Percentiles rank a stretch among this genome's conserved stretches.
These are phyloP conservation scores for Wickerhamomyces tratensis DNA, from an alignment of 805 yeast genomes.

Conservation along the genomic window DNA sequence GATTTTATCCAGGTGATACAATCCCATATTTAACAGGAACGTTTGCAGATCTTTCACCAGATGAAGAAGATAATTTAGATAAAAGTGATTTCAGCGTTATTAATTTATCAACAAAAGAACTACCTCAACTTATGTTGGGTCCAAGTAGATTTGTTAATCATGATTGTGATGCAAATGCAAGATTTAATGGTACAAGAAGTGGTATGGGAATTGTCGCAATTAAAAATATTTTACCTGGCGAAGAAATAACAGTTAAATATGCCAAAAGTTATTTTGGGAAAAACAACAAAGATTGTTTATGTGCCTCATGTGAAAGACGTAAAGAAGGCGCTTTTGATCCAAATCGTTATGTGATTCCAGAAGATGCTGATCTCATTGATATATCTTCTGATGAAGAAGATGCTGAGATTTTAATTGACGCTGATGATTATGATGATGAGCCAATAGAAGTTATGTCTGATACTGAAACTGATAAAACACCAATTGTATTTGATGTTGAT, in stretches of 20 bases:
- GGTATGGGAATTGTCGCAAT: slow-evolving; percentile 25
- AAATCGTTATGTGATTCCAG: slow-evolving; percentile 4
- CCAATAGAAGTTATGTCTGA: no score
- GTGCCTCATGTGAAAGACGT: slow-evolving; percentile 30
- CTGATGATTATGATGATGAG: neutral
- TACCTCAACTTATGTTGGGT: slow-evolving; percentile 33
- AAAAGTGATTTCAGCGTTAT: slow-evolving; percentile 35
- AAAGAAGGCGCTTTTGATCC: slow-evolving; percentile 21
- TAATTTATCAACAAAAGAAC: slow-evolving; percentile 23
- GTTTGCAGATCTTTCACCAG: slow-evolving; percentile 23
- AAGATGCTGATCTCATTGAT: slow-evolving; percentile 2
- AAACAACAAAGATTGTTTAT: slow-evolving; percentile 31
- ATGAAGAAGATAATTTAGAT: slow-evolving; percentile 22
- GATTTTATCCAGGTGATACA: slow-evolving; percentile 20
- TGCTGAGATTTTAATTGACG: neutral
- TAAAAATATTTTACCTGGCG: slow-evolving; percentile 28
- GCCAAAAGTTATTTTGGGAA: slow-evolving; percentile 33
- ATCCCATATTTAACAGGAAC: slow-evolving; percentile 27
- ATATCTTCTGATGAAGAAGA: slow-evolving; percentile 1
- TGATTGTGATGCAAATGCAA: slow-evolving; percentile 34
- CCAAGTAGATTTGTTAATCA: slow-evolving; percentile 40
- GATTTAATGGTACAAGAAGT: slow-evolving; percentile 20
- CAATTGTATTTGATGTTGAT: no score
- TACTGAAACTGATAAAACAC: neutral
- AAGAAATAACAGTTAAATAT: slow-evolving; percentile 36